A percentile compares a stretch with the other conserved stretches of the same genome.
phyloP scores from a whole-genome alignment of 2,329 filamentous ascomycete genomes.

The Fusarium sp. region DNA sequence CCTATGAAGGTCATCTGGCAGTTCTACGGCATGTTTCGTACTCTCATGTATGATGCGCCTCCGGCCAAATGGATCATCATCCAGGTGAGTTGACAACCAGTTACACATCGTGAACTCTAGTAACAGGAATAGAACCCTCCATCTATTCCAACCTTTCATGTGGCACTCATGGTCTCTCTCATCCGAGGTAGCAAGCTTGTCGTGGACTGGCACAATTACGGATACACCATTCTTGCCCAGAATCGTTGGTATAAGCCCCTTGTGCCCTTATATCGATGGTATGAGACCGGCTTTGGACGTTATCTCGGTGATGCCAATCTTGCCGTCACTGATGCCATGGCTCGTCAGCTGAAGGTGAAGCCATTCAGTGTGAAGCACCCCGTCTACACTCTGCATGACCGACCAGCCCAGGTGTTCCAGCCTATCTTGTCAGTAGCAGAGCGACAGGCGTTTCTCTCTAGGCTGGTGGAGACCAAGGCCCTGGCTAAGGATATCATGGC shows the following conservation, averaged over 20 bases:
- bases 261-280: constrained; percentile 80
- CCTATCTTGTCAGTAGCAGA: constrained; percentile 66
- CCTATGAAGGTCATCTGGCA: constrained; percentile 91
- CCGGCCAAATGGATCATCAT: constrained; percentile 88
- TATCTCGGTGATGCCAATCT: constrained; percentile 79
- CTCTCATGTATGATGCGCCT: constrained; percentile 79
- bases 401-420: constrained; percentile 85
- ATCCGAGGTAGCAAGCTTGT: constrained; percentile 84
- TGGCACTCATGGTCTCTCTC: constrained; percentile 78
- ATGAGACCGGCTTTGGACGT: constrained; percentile 79
- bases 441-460: constrained; percentile 70
- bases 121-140: constrained; percentile 79
- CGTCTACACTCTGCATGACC: constrained; percentile 83
- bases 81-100: constrained; percentile 63
- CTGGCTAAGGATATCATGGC: constrained; percentile 69
- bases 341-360: constrained; percentile 70
- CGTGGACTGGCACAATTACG: constrained; percentile 99
- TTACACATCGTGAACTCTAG: neutral
- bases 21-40: constrained; percentile 75
- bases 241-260: constrained; percentile 75
- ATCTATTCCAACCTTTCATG: constrained; percentile 87
- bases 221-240: constrained; percentile 87
- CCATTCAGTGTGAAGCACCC: constrained; percentile 75
- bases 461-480: constrained; percentile 72
- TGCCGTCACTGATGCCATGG: constrained; percentile 92